Evolutionary conservation across 441 rosid species (phyloP).

Genomic region (Jatropha podagrica): DNA sequence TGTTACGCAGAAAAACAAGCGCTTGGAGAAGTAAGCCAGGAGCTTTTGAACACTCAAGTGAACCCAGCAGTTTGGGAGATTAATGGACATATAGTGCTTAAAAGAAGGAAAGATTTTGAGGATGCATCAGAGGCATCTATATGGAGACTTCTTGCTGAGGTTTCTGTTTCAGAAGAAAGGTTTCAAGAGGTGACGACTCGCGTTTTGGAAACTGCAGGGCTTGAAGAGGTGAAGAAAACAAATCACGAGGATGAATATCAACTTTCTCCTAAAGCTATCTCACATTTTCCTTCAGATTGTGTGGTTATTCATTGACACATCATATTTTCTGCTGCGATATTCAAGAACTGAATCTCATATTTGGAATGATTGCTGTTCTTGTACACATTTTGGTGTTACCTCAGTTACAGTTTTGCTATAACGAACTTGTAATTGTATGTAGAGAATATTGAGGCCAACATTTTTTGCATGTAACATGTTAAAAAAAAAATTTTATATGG

Average conservation of each 20-base stretch:
- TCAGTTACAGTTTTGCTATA: too few species aligned
- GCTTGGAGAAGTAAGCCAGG: slow-evolving; percentile 65
- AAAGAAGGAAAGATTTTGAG: slow-evolving; percentile 70
- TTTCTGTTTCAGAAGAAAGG: slow-evolving; percentile 69
- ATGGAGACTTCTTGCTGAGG: slow-evolving; percentile 68
- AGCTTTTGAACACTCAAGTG: slow-evolving; percentile 72
- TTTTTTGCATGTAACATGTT: too few species aligned
- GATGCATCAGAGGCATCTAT: slow-evolving; percentile 71
- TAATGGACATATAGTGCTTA: slow-evolving; percentile 80
- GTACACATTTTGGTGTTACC: not conserved
- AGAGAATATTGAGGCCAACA: too few species aligned
- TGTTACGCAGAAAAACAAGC: slow-evolving; percentile 91
- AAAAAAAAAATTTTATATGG: too few species aligned
- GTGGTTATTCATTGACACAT: slow-evolving; percentile 13
- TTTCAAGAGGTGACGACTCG: slow-evolving; percentile 54
- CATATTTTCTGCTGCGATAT: not conserved
- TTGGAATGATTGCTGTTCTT: not conserved
- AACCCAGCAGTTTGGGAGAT: slow-evolving; percentile 93
- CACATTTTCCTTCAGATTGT: slow-evolving; percentile 18
- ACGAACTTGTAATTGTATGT: too few species aligned
- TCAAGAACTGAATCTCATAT: not conserved
- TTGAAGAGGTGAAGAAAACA: slow-evolving; percentile 8
- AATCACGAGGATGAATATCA: slow-evolving; percentile 16
- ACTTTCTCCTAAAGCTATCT: slow-evolving; percentile 13
- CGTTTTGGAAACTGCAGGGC: slow-evolving; percentile 46